phyloP scores from a whole-genome alignment of 306 rosid species.

The Malus sylvestris region DNA sequence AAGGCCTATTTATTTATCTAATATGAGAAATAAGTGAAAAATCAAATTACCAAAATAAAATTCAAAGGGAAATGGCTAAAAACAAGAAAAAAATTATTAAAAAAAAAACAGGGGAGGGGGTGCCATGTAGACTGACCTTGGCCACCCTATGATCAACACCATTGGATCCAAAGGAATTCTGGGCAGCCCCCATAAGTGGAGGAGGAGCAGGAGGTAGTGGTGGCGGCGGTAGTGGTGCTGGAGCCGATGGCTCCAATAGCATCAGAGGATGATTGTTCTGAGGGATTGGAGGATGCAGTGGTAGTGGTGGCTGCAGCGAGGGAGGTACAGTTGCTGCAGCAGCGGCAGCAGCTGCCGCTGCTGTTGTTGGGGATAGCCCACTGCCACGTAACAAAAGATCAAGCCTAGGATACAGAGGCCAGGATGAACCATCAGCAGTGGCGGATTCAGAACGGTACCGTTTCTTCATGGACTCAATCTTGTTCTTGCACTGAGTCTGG shows the following conservation, averaged over 20 bases:
- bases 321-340: neutral
- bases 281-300: neutral
- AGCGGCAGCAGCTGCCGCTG: neutral
- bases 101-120: neutral
- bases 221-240: constrained; percentile 16
- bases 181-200: constrained; percentile 28
- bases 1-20: neutral
- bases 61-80: neutral
- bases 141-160: constrained; percentile 49
- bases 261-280: constrained; percentile 33
- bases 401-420: constrained; percentile 83
- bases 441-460: constrained; percentile 76
- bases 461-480: constrained; percentile 98
- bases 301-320: neutral
- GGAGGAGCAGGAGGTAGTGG: constrained; percentile 18
- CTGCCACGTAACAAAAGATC: constrained; percentile 72
- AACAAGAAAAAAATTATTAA: neutral
- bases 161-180: constrained; percentile 74
- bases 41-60: neutral
- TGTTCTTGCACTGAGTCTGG: constrained; percentile 96
- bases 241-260: constrained; percentile 43
- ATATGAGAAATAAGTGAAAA: neutral
- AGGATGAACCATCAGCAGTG: constrained; percentile 54
- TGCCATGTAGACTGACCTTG: constrained; percentile 43
- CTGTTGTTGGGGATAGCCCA: constrained; percentile 23